A percentile compares a stretch with the other conserved stretches of the same genome.
phyloP scores from a whole-genome alignment of 805 yeast genomes.

The Saturnispora bothae region DNA sequence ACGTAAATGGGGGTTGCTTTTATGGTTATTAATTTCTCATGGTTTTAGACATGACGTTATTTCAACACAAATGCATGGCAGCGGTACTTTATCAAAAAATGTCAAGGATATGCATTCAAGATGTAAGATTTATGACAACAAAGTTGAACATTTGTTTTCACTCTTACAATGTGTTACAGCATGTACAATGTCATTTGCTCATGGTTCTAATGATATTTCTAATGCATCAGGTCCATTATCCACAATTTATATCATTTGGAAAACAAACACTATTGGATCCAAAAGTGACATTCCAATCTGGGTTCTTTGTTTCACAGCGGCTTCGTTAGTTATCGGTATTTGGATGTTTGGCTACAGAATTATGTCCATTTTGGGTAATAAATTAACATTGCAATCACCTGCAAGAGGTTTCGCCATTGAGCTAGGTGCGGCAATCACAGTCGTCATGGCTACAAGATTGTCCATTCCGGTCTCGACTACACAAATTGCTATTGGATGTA shows the following conservation, averaged over 20 bases:
- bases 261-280: conserved; percentile 31
- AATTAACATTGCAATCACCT: conserved; percentile 65
- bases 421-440: conserved; percentile 68
- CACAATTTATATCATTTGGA: conserved; percentile 55
- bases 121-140: conserved; percentile 61
- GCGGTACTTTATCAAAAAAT: conserved; percentile 34
- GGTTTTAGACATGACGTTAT: conserved; percentile 62
- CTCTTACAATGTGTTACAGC: conserved; percentile 65
- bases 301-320: conserved; percentile 62
- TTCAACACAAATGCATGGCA: conserved; percentile 30
- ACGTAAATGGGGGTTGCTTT: conserved; percentile 41
- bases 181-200: conserved; percentile 72
- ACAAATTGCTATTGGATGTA: conserved; percentile 70
- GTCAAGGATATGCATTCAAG: conserved; percentile 41
- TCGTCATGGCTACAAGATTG: conserved; percentile 65
- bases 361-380: conserved; percentile 64
- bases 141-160: conserved; percentile 58
- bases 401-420: conserved; percentile 70
- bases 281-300: conserved; percentile 59
- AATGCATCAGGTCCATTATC: conserved; percentile 72
- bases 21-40: conserved; percentile 40
- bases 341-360: conserved; percentile 64
- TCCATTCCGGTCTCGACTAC: conserved; percentile 69
- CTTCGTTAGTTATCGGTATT: conserved; percentile 52
- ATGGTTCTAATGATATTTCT: conserved; percentile 72